A percentile compares a stretch with the other conserved stretches of the same genome.
Evolutionary conservation across 495 filamentous ascomycete species (phyloP).

Genomic region (Xylaria longipes): DNA sequence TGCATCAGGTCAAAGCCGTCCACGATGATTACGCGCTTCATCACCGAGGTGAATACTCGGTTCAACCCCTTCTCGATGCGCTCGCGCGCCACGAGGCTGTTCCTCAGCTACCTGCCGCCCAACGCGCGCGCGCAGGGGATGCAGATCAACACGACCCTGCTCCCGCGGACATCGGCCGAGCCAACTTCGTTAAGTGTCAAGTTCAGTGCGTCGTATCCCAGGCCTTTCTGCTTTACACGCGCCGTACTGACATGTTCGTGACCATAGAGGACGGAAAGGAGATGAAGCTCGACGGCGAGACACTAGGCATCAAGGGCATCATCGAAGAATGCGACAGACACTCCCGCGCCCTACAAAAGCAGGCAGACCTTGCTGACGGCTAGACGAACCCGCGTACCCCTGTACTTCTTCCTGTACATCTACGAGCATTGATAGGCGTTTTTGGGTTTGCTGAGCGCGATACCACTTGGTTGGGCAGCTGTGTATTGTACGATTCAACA

Average conservation of each 20-base stretch:
- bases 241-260: conserved; percentile 23
- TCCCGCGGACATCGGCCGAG: conserved; percentile 69
- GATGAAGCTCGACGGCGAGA: conserved; percentile 71
- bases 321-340: conserved; percentile 89
- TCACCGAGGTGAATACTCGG: conserved; percentile 79
- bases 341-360: conserved; percentile 77
- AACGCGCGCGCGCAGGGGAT: conserved; percentile 71
- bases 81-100: conserved; percentile 80
- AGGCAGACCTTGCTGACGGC: conserved; percentile 76
- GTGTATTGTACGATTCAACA: background rate
- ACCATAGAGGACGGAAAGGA: conserved; percentile 81
- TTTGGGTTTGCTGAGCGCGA: conserved; percentile 28
- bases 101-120: conserved; percentile 86
- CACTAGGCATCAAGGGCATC: conserved; percentile 84
- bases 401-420: conserved; percentile 26
- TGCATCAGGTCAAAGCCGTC: background rate
- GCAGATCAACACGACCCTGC: conserved; percentile 79
- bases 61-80: conserved; percentile 90
- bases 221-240: no score
- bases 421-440: conserved; percentile 39
- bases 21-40: conserved; percentile 86
- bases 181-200: conserved; percentile 72
- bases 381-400: conserved; percentile 32
- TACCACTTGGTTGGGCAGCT: conserved; percentile 18
- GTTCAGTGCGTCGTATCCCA: conserved; percentile 67